Percentiles rank a stretch among this genome's conserved stretches.
Evolutionary conservation across 169 alveolate species (phyloP).

Genomic region (Eimeria necatrix): DNA sequence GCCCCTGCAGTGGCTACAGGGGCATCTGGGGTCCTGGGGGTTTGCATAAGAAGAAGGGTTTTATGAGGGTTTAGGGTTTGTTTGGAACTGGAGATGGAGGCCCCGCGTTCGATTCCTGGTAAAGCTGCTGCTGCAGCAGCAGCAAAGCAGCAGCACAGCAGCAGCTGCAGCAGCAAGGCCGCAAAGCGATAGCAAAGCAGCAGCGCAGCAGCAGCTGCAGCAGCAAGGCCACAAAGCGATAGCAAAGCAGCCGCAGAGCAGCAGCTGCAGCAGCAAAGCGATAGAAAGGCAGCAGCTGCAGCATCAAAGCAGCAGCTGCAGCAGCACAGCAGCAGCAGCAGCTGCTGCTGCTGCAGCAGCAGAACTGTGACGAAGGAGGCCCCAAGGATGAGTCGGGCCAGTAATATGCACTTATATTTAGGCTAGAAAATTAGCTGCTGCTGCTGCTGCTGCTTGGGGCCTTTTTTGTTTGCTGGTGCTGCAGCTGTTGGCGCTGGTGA

Average conservation of each 20-base stretch:
- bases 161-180: slow-evolving; percentile 22
- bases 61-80: no score
- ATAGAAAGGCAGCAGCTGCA: background rate
- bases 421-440: no score
- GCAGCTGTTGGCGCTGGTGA: background rate
- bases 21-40: no score
- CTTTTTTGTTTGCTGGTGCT: background rate
- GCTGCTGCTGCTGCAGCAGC: slow-evolving; percentile 40
- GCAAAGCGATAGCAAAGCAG: background rate
- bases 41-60: no score
- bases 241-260: slow-evolving; percentile 24
- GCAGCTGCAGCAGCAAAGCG: background rate
- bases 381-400: no score
- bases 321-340: background rate
- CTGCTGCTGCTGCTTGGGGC: slow-evolving; percentile 1
- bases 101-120: no score
- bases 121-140: no score
- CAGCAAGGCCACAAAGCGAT: no score
- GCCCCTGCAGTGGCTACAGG: no score
- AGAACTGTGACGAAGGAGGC: no score
- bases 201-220: slow-evolving; percentile 5
- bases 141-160: slow-evolving; percentile 15
- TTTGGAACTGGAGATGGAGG: no score
- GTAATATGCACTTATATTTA: no score
- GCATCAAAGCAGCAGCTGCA: background rate